phyloP scores from a whole-genome alignment of 1,284 basidiomycete species.

The Microbotryomycetes sp. region DNA sequence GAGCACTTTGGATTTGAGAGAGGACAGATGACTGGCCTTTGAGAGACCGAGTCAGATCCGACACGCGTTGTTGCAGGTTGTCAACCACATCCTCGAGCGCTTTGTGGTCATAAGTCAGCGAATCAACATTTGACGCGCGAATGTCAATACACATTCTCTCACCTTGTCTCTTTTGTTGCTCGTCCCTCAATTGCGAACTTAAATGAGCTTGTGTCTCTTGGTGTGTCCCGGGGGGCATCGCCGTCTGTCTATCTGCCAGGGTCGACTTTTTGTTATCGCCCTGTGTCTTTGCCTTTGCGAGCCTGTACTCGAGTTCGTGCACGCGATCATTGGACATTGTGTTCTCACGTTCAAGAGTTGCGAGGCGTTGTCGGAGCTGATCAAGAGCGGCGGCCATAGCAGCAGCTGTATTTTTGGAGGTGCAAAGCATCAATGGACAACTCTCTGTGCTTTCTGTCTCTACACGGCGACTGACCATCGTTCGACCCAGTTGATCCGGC shows the following conservation, averaged over 20 bases:
- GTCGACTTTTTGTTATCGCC: background rate
- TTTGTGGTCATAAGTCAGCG: background rate
- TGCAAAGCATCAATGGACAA: no score
- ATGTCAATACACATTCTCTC: background rate
- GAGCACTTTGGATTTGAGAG: background rate
- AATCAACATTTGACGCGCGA: background rate
- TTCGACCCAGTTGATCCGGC: background rate
- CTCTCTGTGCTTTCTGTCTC: no score
- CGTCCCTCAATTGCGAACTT: background rate
- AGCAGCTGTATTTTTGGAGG: constrained; percentile 6
- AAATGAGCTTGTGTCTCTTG: background rate
- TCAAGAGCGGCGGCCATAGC: constrained; percentile 7
- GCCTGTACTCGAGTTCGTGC: constrained; percentile 26
- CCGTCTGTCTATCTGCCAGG: no score
- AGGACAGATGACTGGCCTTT: background rate
- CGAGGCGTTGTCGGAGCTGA: constrained; percentile 7
- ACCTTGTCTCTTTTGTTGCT: background rate
- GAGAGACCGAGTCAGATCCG: background rate
- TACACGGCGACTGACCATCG: background rate
- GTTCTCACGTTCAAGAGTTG: constrained; percentile 31
- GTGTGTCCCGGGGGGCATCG: background rate
- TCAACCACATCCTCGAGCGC: background rate
- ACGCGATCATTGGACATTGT: constrained; percentile 23
- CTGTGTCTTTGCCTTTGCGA: background rate
- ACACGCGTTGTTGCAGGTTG: background rate